These are phyloP conservation scores for Seminavis robusta DNA, from an alignment of 108 stramenopile genomes.

Conservation along the genomic window DNA sequence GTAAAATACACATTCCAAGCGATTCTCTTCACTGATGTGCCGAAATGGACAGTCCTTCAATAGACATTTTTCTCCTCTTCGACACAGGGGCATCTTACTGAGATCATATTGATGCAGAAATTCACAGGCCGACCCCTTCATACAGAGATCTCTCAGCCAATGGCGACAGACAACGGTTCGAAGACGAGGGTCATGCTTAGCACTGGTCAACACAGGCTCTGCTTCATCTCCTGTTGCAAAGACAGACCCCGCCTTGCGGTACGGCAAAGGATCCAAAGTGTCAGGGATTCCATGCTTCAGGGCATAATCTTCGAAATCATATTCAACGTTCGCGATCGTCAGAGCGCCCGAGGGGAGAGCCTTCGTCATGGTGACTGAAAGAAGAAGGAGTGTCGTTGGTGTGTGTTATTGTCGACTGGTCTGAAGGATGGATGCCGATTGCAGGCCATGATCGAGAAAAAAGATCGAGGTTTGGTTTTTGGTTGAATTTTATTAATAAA, in stretches of 20 bases:
- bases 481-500: too few species aligned
- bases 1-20: conserved; percentile 92
- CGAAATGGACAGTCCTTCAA: conserved; percentile 91
- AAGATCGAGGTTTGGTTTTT: too few species aligned
- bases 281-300: conserved; percentile 86
- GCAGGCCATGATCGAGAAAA: too few species aligned
- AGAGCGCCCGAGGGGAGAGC: conserved; percentile 27
- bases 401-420: too few species aligned
- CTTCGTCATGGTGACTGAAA: too few species aligned
- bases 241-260: conserved; percentile 84
- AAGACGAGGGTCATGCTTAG: conserved; percentile 89
- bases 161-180: conserved; percentile 93
- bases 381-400: too few species aligned
- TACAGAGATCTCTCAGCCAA: conserved; percentile 93
- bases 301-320: conserved; percentile 86
- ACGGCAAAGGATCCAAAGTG: conserved; percentile 85
- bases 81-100: conserved; percentile 91
- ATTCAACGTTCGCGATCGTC: conserved; percentile 68
- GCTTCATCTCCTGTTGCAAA: conserved; percentile 75
- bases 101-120: conserved; percentile 92
- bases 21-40: conserved; percentile 86
- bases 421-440: too few species aligned
- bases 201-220: conserved; percentile 66
- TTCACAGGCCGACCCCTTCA: conserved; percentile 93
- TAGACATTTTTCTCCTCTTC: conserved; percentile 88